Conservation (phyloP, 139 green algal genomes). For the Chlamydomonas sp. region DNA sequence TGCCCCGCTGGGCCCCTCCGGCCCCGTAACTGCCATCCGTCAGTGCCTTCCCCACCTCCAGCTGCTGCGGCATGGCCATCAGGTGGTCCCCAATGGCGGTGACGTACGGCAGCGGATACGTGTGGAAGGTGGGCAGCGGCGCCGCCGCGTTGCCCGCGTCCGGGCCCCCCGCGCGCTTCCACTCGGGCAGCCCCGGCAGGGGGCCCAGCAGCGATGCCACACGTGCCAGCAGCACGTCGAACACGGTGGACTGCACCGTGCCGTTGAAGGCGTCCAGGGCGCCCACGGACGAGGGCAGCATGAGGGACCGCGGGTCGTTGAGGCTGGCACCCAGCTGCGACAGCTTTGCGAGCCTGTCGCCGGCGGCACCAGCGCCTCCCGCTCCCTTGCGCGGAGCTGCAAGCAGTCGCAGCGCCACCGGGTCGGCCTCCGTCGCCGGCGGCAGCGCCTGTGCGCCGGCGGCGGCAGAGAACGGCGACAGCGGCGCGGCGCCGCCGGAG, state of each 20-base stretch:
- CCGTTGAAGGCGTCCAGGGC: constrained; percentile 19
- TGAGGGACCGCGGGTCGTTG: constrained; percentile 44
- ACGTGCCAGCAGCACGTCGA: constrained; percentile 68
- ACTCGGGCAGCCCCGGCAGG: constrained; percentile 54
- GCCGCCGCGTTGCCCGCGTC: constrained; percentile 9
- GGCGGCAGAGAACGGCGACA: not conserved
- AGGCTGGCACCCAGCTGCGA: constrained; percentile 30
- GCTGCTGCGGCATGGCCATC: constrained; percentile 89
- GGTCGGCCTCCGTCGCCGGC: constrained; percentile 15
- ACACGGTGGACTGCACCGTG: constrained; percentile 52
- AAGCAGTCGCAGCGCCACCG: constrained; percentile 39
- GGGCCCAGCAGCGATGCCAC: constrained; percentile 48
- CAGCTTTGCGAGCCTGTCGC: constrained; percentile 33
- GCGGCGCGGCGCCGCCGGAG: not conserved
- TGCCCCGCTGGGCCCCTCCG: too few relatives aligned
- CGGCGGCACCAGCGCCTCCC: not conserved
- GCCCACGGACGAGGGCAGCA: constrained; percentile 29
- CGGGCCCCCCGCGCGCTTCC: constrained; percentile 31
- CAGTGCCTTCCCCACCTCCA: constrained; percentile 12
- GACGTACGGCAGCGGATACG: constrained; percentile 84
- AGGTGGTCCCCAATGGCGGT: constrained; percentile 87
- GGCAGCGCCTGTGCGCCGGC: not conserved
- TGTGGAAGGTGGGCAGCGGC: constrained; percentile 84
- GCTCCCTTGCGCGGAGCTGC: not conserved
- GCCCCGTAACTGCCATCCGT: not conserved